Base-by-base conservation (phyloP, 345 rosid species). In the Euclidium syriacum region DNA sequence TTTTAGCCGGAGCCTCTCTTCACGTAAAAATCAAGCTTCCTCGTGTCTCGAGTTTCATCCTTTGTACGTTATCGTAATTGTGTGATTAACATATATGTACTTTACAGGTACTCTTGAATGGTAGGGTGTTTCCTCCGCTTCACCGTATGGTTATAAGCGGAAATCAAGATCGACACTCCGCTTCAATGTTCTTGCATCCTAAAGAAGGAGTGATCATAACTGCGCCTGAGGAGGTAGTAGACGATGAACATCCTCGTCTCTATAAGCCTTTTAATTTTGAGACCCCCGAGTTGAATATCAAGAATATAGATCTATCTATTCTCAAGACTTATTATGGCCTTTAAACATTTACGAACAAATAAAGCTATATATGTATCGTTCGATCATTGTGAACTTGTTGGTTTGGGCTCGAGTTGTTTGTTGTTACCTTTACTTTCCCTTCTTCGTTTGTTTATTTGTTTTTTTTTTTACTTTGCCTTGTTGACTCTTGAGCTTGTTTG, bases 1-100 rank as follows among this genome's bases (percentile, higher is more conserved):
- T 81, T 2, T 69, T 75, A 4, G 11, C 22, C 0, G 86, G 88
- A 1, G 74, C 65, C 12, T 4, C 72, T 66, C 18, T 58, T 46
- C 60, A 60, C 52, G 78, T 86, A 52, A 10, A n/a, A n/a, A n/a
- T n/a, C n/a, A n/a, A n/a, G n/a, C n/a, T n/a, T n/a, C n/a, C n/a
- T n/a, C n/a, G n/a, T n/a, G n/a, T n/a, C n/a, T n/a, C n/a, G n/a
- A n/a, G n/a, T n/a, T n/a, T n/a, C n/a, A n/a, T n/a, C n/a, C n/a
- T n/a, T n/a, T n/a, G n/a, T n/a, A n/a, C n/a, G n/a, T n/a, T n/a
- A n/a, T n/a, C n/a, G n/a, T n/a, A n/a, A n/a, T n/a, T n/a, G n/a
- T n/a, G 59, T 66, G 18, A 5, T 48, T 4, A 42, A 17, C 24
- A 0, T 18, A 5, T 19, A 3, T 25, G 7, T n/a, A n/a, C 10